Evolutionary conservation across 1,284 basidiomycete genomes (phyloP), one percentile per base, ranked within the genome.

Genomic region (Tetrapyrgos nigripes): DNA sequence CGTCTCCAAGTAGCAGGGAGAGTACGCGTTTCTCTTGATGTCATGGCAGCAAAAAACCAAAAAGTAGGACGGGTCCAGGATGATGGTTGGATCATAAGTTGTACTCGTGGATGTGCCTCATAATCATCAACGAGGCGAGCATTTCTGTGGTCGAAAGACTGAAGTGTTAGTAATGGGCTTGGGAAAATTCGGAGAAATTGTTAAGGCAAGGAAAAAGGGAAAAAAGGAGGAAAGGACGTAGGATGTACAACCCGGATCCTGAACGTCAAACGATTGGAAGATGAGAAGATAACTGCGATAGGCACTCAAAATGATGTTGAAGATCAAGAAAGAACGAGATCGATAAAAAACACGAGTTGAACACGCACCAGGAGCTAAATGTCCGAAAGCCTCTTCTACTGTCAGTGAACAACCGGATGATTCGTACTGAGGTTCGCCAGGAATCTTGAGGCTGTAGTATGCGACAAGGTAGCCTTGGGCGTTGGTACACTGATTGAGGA

Each of bases 401-500:
- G 82, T 85, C 55, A 89, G 71, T 71, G 82, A 81, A 58, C 83
- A 85, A 3, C 86, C 85, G 4, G 85, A 86, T 0, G 85, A 86
- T 4, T 55, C 51, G 62, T 87, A 87, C 19, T 77, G 76, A 3
- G 85, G 84, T 65, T 88, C 86, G 26, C 81, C 82, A 0, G 79
- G 72, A 17, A 77, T 69, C 61, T 85, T 86, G 57, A 85, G 76
- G 65, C 77, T 81, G 68, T 88, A 89, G 60, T 80, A 82, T 0
- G 87, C 84, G 28, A 88, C 79, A 3, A 84, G 70, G 51, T 82
- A 80, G 23, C 79, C 79, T 44, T 66, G 77, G 24, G 71, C 62
- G 60, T 86, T 84, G 2, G 79, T 79, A 66, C 86, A 88, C 87
- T 89, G 63, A n/a, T 19, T 28, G 19, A 44, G 31, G 19, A 52